Conservation (phyloP, 192 early-diverging fungal species). For the Coemansia sp. region DNA sequence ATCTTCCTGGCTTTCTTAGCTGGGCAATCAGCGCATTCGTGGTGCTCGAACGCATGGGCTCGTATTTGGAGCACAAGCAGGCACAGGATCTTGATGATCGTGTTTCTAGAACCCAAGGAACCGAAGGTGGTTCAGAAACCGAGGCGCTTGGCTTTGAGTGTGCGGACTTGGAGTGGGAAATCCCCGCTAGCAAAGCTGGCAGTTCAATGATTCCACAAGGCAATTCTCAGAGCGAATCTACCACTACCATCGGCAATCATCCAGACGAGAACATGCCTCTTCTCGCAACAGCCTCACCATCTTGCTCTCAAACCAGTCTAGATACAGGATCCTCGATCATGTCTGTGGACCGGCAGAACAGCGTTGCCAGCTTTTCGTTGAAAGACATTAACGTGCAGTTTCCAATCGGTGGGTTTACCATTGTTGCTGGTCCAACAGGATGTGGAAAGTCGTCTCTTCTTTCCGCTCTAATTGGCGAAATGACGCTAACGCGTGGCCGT, state of each 20-base stretch:
- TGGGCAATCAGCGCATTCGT: slow-evolving; percentile 63
- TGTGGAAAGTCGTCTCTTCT: slow-evolving; percentile 83
- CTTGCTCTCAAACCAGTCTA: too few species aligned
- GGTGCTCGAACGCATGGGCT: slow-evolving; percentile 65
- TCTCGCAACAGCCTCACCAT: neutral
- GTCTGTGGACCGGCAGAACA: neutral
- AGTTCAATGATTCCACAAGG: slow-evolving; percentile 8
- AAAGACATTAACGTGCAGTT: slow-evolving; percentile 66
- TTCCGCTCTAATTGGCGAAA: slow-evolving; percentile 79
- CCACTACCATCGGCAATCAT: neutral
- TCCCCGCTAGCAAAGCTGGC: neutral
- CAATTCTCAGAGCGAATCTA: neutral
- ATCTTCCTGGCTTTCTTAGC: slow-evolving; percentile 61
- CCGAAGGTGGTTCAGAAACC: slow-evolving; percentile 36
- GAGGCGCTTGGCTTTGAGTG: slow-evolving; percentile 23
- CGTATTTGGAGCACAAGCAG: slow-evolving; percentile 74
- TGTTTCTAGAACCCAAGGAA: slow-evolving; percentile 13
- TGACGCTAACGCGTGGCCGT: slow-evolving; percentile 43
- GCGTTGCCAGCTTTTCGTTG: slow-evolving; percentile 53
- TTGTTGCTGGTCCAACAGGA: slow-evolving; percentile 84
- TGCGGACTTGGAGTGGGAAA: slow-evolving; percentile 44
- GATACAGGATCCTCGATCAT: slow-evolving; percentile 9
- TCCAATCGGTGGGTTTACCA: slow-evolving; percentile 64
- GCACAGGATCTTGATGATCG: slow-evolving; percentile 55
- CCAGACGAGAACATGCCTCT: neutral